phyloP scores from a whole-genome alignment of 805 yeast species.

The Sugiyamaella smithiae region DNA sequence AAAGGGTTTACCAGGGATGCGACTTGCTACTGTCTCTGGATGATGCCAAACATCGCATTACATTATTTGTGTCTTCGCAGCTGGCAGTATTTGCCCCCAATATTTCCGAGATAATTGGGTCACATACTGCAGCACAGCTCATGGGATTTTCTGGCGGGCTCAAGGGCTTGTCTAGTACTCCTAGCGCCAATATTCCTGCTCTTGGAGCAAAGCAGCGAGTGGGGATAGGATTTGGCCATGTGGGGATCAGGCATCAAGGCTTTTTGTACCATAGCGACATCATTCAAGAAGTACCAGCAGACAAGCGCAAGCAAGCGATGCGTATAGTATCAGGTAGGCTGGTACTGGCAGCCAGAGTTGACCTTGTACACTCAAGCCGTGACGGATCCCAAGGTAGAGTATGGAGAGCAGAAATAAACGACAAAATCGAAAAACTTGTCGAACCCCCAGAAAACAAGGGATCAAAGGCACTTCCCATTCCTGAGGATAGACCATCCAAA shows the following conservation, averaged over 20 bases:
- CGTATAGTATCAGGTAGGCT: constrained; percentile 78
- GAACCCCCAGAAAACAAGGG: constrained; percentile 70
- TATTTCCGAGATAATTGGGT: constrained; percentile 65
- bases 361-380: constrained; percentile 44
- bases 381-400: constrained; percentile 56
- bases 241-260: constrained; percentile 62
- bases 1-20: constrained; percentile 45
- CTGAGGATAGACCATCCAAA: constrained; percentile 71
- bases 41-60: constrained; percentile 43
- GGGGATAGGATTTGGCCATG: constrained; percentile 41
- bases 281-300: constrained; percentile 57
- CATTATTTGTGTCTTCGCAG: constrained; percentile 54
- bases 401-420: constrained; percentile 58
- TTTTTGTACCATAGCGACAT: constrained; percentile 60
- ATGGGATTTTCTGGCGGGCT: constrained; percentile 70
- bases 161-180: constrained; percentile 59
- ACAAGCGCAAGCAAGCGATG: constrained; percentile 63
- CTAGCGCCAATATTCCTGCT: constrained; percentile 81
- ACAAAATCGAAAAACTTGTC: constrained; percentile 65
- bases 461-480: constrained; percentile 67
- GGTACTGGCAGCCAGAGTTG: constrained; percentile 80
- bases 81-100: constrained; percentile 74
- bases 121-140: constrained; percentile 69
- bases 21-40: constrained; percentile 47
- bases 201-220: constrained; percentile 44